Base-by-base conservation (phyloP, 2,329 filamentous ascomycete species). In the Catunica adiposa region DNA sequence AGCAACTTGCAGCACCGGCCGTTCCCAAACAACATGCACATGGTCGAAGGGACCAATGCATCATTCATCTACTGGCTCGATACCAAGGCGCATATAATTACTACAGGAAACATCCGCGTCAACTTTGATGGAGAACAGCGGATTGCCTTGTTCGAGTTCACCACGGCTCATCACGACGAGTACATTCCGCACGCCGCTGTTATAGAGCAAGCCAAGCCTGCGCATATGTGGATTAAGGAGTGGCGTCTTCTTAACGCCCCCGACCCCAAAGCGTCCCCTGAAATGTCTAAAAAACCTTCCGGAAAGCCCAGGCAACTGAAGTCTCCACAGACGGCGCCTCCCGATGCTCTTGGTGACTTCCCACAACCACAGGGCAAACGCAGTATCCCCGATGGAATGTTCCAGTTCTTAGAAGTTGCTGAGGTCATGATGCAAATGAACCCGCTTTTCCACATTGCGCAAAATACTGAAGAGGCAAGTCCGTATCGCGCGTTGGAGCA, bases 31-130 rank as follows among this genome's bases (percentile, higher is more conserved):
- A 68, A 68, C 0, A 80, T 79, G 48, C 81, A 85, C 63, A 82
- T 82, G 62, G 83, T 96, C 22, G 84, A 87, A 62, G 88, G 86
- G 64, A 71, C 72, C 23, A 85, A 81, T 63, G 82, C 88, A 25
- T 92, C 81, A 63, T 79, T 97, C 57, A 83, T 92, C 3, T 94
- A 95, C 66, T 94, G 86, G 79, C 96, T 90, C 64, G 80, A 85
- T 53, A 87, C 84, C 60, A 84, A 83, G 54, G 85, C 84, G 59
- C 88, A 92, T 65, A 86, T 94, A 40, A 80, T 94, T 52, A 82
- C 84, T 8, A 79, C 74, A n/a, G 90, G 90, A 46, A 80, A 76
- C 3, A 70, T 97, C 25, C 81, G 82, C 51, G 89, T 84, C 1
- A 80, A 87, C 59, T 94, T 95, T 64, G 85, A 94, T 62, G 72